Evolutionary conservation across 805 yeast genomes (phyloP), one percentile per base, ranked within the genome.

Genomic region (Teunomyces aglyptinius): DNA sequence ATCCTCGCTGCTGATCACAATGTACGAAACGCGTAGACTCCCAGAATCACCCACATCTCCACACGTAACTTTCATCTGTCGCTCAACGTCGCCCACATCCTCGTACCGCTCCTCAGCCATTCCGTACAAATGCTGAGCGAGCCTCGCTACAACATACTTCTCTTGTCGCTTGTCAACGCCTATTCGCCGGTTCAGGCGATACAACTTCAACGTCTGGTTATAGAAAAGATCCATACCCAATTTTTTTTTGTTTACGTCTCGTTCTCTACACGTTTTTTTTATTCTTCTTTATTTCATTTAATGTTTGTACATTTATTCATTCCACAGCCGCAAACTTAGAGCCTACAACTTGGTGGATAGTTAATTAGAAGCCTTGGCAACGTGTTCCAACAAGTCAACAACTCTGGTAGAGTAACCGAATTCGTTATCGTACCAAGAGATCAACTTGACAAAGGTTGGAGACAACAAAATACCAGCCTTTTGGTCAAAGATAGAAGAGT

Each of bases 351-450:
- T 43, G 28, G 26, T 46, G 45, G 49, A 35, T 46, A 52, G 52
- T 50, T 56, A 56, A 35, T 41, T 44, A 46, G 56, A 47, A 46
- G 47, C 48, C 52, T 55, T 60, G 49, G 65, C 60, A 44, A 63
- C 61, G 56, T 57, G 58, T 55, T 64, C 64, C 54, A 64, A 60
- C 56, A 64, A 63, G 58, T 64, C 69, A 46, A 63, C 66, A 41
- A 63, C 68, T 61, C 69, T 63, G 59, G 65, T 61, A 48, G 69
- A 64, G 61, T 64, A 64, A 49, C 69, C 69, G 58, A 54, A 64
- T 50, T 64, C 69, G 58, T 64, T 64, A 52, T 64, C 69, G 61
- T 64, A 64, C 69, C 69, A 64, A 43, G 69, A 55, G 52, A 64
- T 58, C 62, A 64, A 64, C 57, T 64, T 64, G 50, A 63, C 69